Base-by-base conservation (phyloP, 768 basidiomycete species). In the Mycena indigotica region DNA sequence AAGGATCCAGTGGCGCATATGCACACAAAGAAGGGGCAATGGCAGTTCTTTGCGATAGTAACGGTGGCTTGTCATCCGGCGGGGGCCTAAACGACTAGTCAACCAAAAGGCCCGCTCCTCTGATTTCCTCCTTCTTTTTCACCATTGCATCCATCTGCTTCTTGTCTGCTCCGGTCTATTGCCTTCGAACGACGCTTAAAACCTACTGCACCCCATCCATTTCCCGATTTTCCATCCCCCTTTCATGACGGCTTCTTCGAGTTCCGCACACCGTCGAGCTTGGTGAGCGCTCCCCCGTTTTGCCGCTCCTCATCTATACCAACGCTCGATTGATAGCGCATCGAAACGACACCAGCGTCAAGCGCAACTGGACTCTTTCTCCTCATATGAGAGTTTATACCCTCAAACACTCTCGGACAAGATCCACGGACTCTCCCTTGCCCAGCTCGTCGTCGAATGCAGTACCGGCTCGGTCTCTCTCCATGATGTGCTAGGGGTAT, bases 341-440 rank as follows among this genome's bases (percentile, higher is more conserved):
- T 70, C 72, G 72, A 81, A 80, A 66, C 79, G 77, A 67, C 63
- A 69, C 53, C 75, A 80, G 61, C 77, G 79, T 52, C 73, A 78
- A 67, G 69, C 71, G 28, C 70, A 76, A 63, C 72, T 81, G 60
- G 75, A 75, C 60, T 70, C 76, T 17, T 72, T 80, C 25, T 71
- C 75, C 30, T 63, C 72, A 57, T 26, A 6, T n/a, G 46, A 28
- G 13, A 48, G 21, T 26, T 49, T 65, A 53, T 78, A 76, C 58
- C 74, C 75, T 16, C 56, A 69, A 24, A 74, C 75, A 61, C 80
- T 80, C 56, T 77, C 80, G 38, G 65, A 69, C 56, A 79, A 79
- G 67, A 70, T 80, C 30, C 80, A 82, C 69, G 69, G 77, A 64
- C 78, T 81, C 69, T 73, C 81, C 13, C 71, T 82, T 48, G 71